Conservation (phyloP, 148 eudicot genomes). For the Cornus kousa region DNA sequence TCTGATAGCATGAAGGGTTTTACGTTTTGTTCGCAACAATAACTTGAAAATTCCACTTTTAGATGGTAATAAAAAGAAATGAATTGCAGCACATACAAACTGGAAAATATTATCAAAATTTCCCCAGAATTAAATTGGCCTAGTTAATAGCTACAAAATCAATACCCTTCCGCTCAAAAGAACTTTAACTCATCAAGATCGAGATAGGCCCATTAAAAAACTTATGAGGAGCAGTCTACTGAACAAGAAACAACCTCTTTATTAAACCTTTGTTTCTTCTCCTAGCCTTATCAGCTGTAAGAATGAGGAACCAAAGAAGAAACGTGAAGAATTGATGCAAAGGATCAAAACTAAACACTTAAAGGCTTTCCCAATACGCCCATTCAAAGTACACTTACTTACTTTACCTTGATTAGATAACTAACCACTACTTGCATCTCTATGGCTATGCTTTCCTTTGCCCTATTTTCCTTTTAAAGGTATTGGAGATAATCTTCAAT, state of each 20-base stretch:
- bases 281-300: not conserved
- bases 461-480: too few relatives aligned
- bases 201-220: not conserved
- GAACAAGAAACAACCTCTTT: not conserved
- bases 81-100: not conserved
- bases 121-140: not conserved
- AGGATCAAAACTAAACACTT: too few relatives aligned
- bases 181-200: not conserved
- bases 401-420: too few relatives aligned
- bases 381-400: too few relatives aligned
- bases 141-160: not conserved
- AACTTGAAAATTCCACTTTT: not conserved
- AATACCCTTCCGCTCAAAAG: not conserved
- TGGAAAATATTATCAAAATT: too few relatives aligned
- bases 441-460: too few relatives aligned
- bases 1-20: not conserved
- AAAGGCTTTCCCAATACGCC: too few relatives aligned
- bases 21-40: not conserved
- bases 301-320: not conserved
- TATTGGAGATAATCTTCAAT: too few relatives aligned
- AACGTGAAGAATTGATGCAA: too few relatives aligned
- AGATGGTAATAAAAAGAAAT: too few relatives aligned
- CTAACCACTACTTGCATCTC: too few relatives aligned
- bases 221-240: not conserved
- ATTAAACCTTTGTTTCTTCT: not conserved